These are phyloP conservation scores for Rhododendron mucronatum DNA, from an alignment of 148 eudicot genomes.

Conservation along the genomic window DNA sequence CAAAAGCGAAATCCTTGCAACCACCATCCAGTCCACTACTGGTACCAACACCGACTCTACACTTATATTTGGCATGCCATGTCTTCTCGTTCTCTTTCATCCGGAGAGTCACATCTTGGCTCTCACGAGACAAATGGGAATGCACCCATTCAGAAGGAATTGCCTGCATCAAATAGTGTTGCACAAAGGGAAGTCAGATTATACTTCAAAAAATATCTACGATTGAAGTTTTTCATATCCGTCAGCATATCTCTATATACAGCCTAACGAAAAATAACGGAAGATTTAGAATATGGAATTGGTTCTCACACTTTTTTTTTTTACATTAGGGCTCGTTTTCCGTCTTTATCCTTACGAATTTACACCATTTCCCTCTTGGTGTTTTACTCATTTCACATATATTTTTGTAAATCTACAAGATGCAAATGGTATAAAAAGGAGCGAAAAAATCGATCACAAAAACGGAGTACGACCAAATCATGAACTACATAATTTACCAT, in stretches of 20 bases:
- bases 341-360: neutral
- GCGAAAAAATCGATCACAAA: neutral
- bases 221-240: neutral
- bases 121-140: conserved; percentile 3
- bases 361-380: neutral
- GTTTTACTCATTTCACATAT: neutral
- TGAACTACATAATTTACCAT: conserved; percentile 23
- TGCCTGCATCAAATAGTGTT: conserved; percentile 17
- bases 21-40: conserved; percentile 21
- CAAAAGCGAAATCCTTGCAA: conserved; percentile 19
- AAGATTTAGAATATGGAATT: neutral
- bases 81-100: conserved; percentile 15
- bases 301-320: neutral
- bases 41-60: neutral
- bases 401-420: neutral
- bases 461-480: neutral
- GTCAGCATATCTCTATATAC: no score
- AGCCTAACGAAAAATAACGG: neutral
- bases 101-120: conserved; percentile 26
- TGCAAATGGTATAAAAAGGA: neutral
- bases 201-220: neutral
- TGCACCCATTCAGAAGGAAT: conserved; percentile 37
- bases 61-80: conserved; percentile 25
- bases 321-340: neutral
- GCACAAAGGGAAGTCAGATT: neutral